These are phyloP conservation scores for Ustilago vetiveriae DNA, from an alignment of 1,284 basidiomycete genomes.

Conservation along the genomic window DNA sequence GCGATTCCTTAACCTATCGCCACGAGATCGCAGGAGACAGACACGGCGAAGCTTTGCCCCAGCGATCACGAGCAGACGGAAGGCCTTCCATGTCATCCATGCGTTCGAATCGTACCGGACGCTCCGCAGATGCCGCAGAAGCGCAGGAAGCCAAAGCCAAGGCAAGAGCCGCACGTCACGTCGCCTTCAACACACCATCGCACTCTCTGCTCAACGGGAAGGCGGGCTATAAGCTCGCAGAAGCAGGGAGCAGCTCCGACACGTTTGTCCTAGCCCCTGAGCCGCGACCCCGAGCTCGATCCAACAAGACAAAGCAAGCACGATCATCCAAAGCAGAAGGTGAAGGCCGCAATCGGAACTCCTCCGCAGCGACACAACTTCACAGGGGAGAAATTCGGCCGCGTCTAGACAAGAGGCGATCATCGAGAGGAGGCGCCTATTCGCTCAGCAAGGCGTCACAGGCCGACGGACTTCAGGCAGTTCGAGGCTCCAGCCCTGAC, in stretches of 20 bases:
- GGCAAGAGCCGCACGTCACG: conserved; percentile 9
- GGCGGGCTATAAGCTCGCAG: neutral
- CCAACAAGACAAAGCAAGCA: too few relatives aligned
- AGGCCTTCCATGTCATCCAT: conserved; percentile 7
- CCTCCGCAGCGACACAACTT: conserved; percentile 18
- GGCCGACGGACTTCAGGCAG: conserved; percentile 21
- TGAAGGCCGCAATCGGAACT: conserved; percentile 25
- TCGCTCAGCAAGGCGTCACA: conserved; percentile 3
- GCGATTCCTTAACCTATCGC: neutral
- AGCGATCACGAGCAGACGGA: neutral
- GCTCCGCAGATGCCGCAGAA: conserved; percentile 10
- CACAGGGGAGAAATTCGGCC: conserved; percentile 12
- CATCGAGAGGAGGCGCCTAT: conserved; percentile 10
- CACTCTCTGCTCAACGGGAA: conserved; percentile 26
- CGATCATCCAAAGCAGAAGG: conserved; percentile 7
- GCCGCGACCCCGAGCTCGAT: neutral
- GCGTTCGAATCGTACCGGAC: neutral
- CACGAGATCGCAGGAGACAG: conserved; percentile 4
- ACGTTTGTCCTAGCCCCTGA: conserved; percentile 10
- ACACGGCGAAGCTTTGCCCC: neutral
- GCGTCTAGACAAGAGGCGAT: conserved; percentile 5
- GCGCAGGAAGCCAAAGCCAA: neutral
- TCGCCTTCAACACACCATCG: conserved; percentile 24
- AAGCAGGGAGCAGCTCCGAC: conserved; percentile 18
- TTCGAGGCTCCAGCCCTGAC: conserved; percentile 19